Evolutionary conservation across 371 early-diverging fungal genomes (phyloP).

Genomic region (Mortierella sp.): DNA sequence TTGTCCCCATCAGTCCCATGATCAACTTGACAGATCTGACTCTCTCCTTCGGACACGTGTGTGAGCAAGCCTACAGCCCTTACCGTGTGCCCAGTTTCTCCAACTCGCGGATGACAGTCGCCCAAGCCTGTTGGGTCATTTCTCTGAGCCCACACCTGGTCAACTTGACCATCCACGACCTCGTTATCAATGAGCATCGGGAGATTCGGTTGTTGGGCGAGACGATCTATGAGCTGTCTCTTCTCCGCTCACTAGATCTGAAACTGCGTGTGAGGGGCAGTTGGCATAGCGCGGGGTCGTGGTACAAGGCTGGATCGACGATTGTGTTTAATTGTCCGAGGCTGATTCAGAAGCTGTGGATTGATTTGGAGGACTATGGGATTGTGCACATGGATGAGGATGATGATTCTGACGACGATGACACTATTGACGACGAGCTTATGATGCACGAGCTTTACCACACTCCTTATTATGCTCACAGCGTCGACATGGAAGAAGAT

Average conservation of each 20-base stretch:
- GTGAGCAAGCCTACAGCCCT: background rate
- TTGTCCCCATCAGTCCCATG: background rate
- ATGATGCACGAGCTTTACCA: background rate
- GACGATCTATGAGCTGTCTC: background rate
- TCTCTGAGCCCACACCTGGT: background rate
- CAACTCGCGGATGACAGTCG: background rate
- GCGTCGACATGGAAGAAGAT: background rate
- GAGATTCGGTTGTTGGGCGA: background rate
- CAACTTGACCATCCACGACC: background rate
- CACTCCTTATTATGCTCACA: background rate
- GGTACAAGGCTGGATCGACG: slow-evolving; percentile 3
- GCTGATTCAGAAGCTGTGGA: background rate
- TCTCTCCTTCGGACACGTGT: background rate
- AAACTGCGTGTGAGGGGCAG: background rate
- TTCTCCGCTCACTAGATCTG: background rate
- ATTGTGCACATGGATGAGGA: too few species aligned
- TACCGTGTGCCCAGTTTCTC: background rate
- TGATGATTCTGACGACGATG: too few species aligned
- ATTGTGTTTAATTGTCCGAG: background rate
- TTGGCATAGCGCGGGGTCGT: background rate
- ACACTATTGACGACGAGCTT: background rate
- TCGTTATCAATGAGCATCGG: background rate
- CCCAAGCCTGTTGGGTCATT: slow-evolving; percentile 1
- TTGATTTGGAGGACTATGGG: background rate
- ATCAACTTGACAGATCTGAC: background rate